Evolutionary conservation across 148 eudicot species (phyloP), one percentile per base, ranked within the genome.

Genomic region (Cornus florida): DNA sequence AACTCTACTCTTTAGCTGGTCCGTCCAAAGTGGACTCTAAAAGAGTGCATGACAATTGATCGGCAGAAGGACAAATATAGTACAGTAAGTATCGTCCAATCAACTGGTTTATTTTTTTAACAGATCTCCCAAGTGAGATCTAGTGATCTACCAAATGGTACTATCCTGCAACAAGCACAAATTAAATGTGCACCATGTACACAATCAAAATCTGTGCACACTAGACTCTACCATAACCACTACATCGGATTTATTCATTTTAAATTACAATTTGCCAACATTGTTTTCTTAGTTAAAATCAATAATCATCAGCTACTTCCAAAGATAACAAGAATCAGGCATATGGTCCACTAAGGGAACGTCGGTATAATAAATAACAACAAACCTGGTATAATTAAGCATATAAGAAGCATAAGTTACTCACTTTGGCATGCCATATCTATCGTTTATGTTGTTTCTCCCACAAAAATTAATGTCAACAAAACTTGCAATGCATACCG

Each of bases 401-500:
- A 35, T 43, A 33, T 2, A 69, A 19, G 17, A 69, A 35, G 22
- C 72, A 35, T 16, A 69, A 33, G 35, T 53, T 53, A 4, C n/a
- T 16, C 28, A 71, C 13, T 19, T 71, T n/a, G 23, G 14, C 57
- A 38, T 16, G n/a, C 20, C 9, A 56, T 39, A 13, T 53, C 59
- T 28, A 28, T 56, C 6, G 28, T 56, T 73, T 73, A 33, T 56
- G 22, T 23, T 9, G 10, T 17, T 28, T 53, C 65, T 32, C 7
- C 64, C 22, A 56, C 22, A 12, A 56, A 66, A 32, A 5, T n/a
- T 23, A 66, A 23, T 46, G 28, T 14, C 10, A 24, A 46, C 10
- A 43, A 57, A 13, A 68, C 46, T 33, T 3, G 22, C 2, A 19
- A 62, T 80, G 77, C 95, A 60, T 87, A 95, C 98, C 82, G 93